Evolutionary conservation across 2,329 filamentous ascomycete species (phyloP).

Genomic region (Neopestalotiopsis sp.): DNA sequence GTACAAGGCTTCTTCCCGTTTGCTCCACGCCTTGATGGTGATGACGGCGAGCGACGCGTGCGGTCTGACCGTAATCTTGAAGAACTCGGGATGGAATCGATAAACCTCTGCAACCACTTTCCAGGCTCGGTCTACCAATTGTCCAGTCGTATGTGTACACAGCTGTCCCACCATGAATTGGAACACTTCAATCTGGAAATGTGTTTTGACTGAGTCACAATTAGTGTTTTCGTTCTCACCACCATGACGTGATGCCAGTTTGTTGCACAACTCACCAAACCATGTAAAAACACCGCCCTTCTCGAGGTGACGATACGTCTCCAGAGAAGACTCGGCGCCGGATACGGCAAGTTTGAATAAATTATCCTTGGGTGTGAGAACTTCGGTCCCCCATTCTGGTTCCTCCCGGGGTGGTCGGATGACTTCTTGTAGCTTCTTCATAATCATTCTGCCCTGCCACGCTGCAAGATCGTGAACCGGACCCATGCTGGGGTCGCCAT

Average conservation of each 20-base stretch:
- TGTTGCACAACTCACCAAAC: constrained; percentile 47
- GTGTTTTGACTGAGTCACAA: constrained; percentile 34
- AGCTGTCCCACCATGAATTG: constrained; percentile 61
- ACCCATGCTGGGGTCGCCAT: constrained; percentile 57
- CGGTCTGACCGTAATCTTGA: constrained; percentile 51
- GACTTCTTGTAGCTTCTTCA: constrained; percentile 54
- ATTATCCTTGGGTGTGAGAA: constrained; percentile 55
- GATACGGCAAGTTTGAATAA: constrained; percentile 60
- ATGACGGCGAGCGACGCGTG: constrained; percentile 51
- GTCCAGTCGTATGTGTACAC: constrained; percentile 51
- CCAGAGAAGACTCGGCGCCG: constrained; percentile 51
- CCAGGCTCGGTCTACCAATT: constrained; percentile 61
- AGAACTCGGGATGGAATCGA: constrained; percentile 54
- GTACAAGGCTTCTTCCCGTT: constrained; percentile 48
- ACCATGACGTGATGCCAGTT: not conserved
- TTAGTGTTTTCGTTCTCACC: not conserved
- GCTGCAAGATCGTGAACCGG: constrained; percentile 56
- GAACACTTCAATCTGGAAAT: constrained; percentile 63
- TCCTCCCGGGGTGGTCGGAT: constrained; percentile 51
- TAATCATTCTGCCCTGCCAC: constrained; percentile 51
- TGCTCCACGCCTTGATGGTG: constrained; percentile 57
- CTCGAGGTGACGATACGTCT: constrained; percentile 47
- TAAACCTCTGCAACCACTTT: constrained; percentile 51
- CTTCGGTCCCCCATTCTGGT: constrained; percentile 55
- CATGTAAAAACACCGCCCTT: constrained; percentile 55